phyloP scores from a whole-genome alignment of 768 basidiomycete genomes.

The Polyporus arcularius region DNA sequence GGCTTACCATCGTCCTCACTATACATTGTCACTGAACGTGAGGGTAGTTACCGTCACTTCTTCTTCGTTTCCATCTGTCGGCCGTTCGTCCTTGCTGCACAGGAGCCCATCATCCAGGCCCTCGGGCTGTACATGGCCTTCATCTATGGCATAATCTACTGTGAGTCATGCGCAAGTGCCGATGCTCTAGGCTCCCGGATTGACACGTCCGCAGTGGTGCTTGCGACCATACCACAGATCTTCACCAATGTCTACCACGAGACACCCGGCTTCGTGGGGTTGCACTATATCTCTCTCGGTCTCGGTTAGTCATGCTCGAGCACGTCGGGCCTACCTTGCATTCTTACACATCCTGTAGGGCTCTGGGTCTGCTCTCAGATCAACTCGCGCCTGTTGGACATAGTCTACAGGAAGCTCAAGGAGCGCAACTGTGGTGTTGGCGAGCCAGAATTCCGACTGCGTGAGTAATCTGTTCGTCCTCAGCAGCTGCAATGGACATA shows the following conservation, averaged over 20 bases:
- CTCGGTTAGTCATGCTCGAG: conserved; percentile 32
- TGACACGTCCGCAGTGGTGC: conserved; percentile 47
- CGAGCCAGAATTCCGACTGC: conserved; percentile 55
- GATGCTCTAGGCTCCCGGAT: not conserved
- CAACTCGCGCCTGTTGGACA: conserved; percentile 61
- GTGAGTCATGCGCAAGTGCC: conserved; percentile 36
- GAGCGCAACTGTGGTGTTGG: conserved; percentile 54
- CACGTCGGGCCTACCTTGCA: too few relatives aligned
- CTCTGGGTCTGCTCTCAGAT: conserved; percentile 44
- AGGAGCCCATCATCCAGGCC: conserved; percentile 69
- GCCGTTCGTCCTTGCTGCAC: conserved; percentile 64
- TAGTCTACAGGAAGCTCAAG: conserved; percentile 52
- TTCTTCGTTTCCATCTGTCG: conserved; percentile 56
- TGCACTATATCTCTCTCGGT: conserved; percentile 74
- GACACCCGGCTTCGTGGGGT: conserved; percentile 55
- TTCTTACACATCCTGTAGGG: too few relatives aligned
- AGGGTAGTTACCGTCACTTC: conserved; percentile 51
- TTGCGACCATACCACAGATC: conserved; percentile 64
- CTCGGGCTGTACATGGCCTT: conserved; percentile 71
- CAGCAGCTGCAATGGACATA: not conserved
- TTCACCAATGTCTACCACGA: conserved; percentile 58
- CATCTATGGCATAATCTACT: conserved; percentile 62
- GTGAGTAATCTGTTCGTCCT: conserved; percentile 29
- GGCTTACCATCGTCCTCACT: not conserved
- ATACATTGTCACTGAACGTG: not conserved